A percentile compares a stretch with the other conserved stretches of the same genome.
Evolutionary conservation across 805 yeast species (phyloP).

Genomic region (Saccharomycopsis sp.): DNA sequence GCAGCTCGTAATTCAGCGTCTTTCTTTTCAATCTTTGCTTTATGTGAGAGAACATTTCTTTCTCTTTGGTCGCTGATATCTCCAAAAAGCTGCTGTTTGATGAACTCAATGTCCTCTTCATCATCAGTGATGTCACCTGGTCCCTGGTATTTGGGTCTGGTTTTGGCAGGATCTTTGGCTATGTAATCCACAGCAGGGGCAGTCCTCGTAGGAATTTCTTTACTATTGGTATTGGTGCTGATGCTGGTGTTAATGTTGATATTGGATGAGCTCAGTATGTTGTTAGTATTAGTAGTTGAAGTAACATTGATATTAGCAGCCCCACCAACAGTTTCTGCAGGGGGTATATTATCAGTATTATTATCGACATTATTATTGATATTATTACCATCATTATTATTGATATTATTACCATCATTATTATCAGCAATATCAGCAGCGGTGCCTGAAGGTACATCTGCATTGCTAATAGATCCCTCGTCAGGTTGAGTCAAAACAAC

Average conservation of each 20-base stretch:
- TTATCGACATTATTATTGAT: no score
- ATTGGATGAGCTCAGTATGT: no score
- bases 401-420: no score
- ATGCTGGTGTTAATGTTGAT: background rate
- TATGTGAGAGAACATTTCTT: conserved; percentile 8
- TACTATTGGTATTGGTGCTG: background rate
- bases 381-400: no score
- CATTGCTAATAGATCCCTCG: no score
- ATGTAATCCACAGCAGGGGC: background rate
- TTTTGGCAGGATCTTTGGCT: background rate
- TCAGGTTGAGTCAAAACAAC: no score
- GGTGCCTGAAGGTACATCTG: no score
- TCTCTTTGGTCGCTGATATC: conserved; percentile 6
- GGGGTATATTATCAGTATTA: no score
- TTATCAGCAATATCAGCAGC: no score
- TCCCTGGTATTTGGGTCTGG: background rate
- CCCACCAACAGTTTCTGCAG: no score
- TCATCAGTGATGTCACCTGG: conserved; percentile 18
- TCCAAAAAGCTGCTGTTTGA: conserved; percentile 10
- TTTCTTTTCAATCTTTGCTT: conserved; percentile 14
- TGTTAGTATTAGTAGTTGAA: no score
- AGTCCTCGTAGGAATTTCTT: background rate
- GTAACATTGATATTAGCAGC: no score
- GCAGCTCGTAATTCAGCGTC: conserved; percentile 8
- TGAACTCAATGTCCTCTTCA: conserved; percentile 13